Percentiles rank a stretch among this genome's conserved stretches.
Conservation (phyloP, 495 filamentous ascomycete genomes). For the Aspergillus cristatus region DNA sequence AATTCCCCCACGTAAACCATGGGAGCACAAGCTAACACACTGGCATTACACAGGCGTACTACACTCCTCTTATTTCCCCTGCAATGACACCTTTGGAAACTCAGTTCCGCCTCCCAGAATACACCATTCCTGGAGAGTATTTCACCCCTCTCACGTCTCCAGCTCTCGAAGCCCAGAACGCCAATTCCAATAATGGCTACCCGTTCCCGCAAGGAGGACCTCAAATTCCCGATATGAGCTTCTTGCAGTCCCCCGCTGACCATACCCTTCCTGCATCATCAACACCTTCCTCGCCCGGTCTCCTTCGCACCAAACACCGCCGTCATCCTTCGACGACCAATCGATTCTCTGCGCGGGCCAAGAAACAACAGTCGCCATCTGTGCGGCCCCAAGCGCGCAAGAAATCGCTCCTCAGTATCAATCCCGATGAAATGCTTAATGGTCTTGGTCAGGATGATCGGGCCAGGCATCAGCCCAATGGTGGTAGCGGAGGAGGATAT, state of each 20-base stretch:
- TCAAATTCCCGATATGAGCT: conserved; percentile 31
- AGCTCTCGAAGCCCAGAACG: conserved; percentile 72
- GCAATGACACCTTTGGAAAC: conserved; percentile 86
- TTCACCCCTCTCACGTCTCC: conserved; percentile 93
- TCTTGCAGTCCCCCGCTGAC: conserved; percentile 40
- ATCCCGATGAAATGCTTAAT: conserved; percentile 41
- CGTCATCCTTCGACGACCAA: conserved; percentile 34
- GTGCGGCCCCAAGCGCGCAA: conserved; percentile 65
- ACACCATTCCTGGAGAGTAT: conserved; percentile 75
- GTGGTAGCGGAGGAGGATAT: conserved; percentile 29
- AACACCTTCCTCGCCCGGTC: conserved; percentile 13
- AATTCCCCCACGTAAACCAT: no score
- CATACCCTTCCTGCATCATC: conserved; percentile 30
- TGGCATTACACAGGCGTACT: conserved; percentile 51
- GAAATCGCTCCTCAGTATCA: conserved; percentile 47
- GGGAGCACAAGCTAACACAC: conserved; percentile 14
- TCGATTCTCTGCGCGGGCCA: conserved; percentile 31
- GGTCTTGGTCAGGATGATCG: conserved; percentile 26
- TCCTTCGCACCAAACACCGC: conserved; percentile 28
- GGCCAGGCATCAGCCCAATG: conserved; percentile 19
- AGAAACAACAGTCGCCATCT: conserved; percentile 75
- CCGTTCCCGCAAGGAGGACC: conserved; percentile 18
- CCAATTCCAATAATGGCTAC: conserved; percentile 29
- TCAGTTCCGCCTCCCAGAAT: conserved; percentile 74
- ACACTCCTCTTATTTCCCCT: conserved; percentile 90